These are phyloP conservation scores for Alternaria consortialis DNA, from an alignment of 2,329 filamentous ascomycete species.

Conservation along the genomic window DNA sequence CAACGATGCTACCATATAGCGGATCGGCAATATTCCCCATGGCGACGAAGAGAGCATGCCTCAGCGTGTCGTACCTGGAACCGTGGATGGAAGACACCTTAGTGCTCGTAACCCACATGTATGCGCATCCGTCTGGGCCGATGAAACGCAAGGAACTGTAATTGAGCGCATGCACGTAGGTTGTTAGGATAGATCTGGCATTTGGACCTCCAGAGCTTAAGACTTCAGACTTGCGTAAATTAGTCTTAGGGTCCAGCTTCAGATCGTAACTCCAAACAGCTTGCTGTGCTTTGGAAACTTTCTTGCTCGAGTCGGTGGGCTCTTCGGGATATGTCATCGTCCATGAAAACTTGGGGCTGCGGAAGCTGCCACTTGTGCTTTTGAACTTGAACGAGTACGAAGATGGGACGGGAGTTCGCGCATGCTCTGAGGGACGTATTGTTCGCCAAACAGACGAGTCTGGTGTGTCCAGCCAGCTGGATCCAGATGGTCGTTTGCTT, in stretches of 20 bases:
- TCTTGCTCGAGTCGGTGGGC: not conserved
- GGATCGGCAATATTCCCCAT: slow-evolving; percentile 34
- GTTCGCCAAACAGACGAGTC: slow-evolving; percentile 34
- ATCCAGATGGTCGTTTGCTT: slow-evolving; percentile 16
- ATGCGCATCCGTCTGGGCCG: slow-evolving; percentile 37
- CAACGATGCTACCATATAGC: slow-evolving; percentile 46
- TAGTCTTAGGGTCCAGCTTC: slow-evolving; percentile 31
- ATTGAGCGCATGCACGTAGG: slow-evolving; percentile 42
- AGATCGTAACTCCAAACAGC: slow-evolving; percentile 41
- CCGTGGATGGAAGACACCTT: slow-evolving; percentile 35
- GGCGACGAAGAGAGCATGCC: slow-evolving; percentile 45
- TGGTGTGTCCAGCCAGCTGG: slow-evolving; percentile 40
- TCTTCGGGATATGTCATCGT: slow-evolving; percentile 29
- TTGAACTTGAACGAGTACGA: slow-evolving; percentile 40
- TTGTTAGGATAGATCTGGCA: slow-evolving; percentile 31
- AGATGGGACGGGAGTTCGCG: slow-evolving; percentile 21
- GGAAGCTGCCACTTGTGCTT: slow-evolving; percentile 31
- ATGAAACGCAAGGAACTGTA: slow-evolving; percentile 46
- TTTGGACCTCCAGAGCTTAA: slow-evolving; percentile 28
- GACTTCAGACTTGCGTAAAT: slow-evolving; percentile 37
- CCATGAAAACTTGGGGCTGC: slow-evolving; percentile 40
- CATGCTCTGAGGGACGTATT: slow-evolving; percentile 25
- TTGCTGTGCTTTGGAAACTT: slow-evolving; percentile 6
- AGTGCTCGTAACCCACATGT: slow-evolving; percentile 44
- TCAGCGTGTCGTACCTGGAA: slow-evolving; percentile 39